Conservation (phyloP, 805 yeast genomes). For the Monosporozyma aerobia region DNA sequence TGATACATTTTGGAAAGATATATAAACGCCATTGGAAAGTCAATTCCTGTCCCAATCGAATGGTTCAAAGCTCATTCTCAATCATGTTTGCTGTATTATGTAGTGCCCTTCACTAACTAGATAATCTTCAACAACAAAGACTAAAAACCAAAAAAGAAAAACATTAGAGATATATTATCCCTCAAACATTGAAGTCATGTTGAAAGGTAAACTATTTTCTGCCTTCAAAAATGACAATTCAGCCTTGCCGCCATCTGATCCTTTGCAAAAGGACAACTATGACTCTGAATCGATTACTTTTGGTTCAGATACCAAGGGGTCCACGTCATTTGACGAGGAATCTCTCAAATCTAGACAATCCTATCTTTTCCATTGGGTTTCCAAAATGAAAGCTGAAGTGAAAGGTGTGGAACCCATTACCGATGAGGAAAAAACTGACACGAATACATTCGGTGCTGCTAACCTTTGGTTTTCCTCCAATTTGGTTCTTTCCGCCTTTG, state of each 20-base stretch:
- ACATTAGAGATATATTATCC: not conserved
- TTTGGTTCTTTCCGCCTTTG: constrained; percentile 72
- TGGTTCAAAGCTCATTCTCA: not conserved
- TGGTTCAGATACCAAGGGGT: not conserved
- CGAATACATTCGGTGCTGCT: constrained; percentile 57
- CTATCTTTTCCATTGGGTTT: constrained; percentile 1
- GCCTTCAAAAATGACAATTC: not conserved
- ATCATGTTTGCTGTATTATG: not conserved
- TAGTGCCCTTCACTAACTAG: not conserved
- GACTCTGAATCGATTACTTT: not conserved
- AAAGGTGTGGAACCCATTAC: constrained; percentile 76
- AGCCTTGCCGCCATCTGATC: too few species aligned
- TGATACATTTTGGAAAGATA: constrained; percentile 1
- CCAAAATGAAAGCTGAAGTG: constrained; percentile 38
- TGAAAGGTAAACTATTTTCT: not conserved
- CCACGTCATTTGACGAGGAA: not conserved
- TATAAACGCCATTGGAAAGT: not conserved
- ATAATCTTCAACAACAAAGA: not conserved
- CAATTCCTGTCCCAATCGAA: not conserved
- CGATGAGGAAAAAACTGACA: constrained; percentile 67
- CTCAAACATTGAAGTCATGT: not conserved
- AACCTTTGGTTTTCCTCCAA: constrained; percentile 90
- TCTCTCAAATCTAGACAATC: not conserved
- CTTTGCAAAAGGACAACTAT: not conserved
- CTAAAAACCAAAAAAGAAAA: not conserved